phyloP scores from a whole-genome alignment of 495 filamentous ascomycete genomes.

The Annulohypoxylon moriforme region DNA sequence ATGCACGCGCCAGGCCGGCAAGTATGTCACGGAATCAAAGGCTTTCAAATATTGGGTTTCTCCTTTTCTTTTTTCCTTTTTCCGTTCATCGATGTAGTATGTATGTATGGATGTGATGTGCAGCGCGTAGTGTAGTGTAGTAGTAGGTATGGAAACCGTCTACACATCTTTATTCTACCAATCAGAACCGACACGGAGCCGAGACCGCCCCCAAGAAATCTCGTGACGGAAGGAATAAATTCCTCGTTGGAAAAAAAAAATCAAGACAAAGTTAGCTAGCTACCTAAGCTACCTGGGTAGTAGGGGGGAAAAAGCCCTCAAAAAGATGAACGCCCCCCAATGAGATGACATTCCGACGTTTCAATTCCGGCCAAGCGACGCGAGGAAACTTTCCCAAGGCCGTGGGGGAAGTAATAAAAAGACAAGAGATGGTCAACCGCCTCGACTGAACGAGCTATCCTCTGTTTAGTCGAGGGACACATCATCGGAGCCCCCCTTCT shows the following conservation, averaged over 20 bases:
- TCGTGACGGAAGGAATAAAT: conserved; percentile 3
- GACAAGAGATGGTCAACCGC: neutral
- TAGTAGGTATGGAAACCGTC: conserved; percentile 27
- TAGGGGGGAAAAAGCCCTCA: conserved; percentile 8
- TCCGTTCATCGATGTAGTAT: conserved; percentile 24
- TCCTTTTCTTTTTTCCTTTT: neutral
- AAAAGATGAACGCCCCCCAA: conserved; percentile 21
- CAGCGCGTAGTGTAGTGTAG: neutral
- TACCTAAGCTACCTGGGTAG: neutral
- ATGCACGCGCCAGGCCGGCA: conserved; percentile 13
- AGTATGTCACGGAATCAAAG: neutral
- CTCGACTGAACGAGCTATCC: neutral
- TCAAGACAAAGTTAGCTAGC: neutral
- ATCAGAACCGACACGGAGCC: conserved; percentile 25
- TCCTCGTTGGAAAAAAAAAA: conserved; percentile 18
- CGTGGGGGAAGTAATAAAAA: conserved; percentile 11
- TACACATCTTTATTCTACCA: conserved; percentile 5
- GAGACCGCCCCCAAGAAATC: neutral
- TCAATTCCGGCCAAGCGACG: conserved; percentile 11
- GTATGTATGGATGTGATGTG: too few relatives aligned
- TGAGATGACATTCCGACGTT: conserved; percentile 34
- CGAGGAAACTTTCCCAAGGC: neutral
- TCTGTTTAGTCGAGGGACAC: neutral
- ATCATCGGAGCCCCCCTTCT: neutral
- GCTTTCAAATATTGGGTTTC: conserved; percentile 1